Conservation (phyloP, 768 basidiomycete species). For the Hysterangium stoloniferum region DNA sequence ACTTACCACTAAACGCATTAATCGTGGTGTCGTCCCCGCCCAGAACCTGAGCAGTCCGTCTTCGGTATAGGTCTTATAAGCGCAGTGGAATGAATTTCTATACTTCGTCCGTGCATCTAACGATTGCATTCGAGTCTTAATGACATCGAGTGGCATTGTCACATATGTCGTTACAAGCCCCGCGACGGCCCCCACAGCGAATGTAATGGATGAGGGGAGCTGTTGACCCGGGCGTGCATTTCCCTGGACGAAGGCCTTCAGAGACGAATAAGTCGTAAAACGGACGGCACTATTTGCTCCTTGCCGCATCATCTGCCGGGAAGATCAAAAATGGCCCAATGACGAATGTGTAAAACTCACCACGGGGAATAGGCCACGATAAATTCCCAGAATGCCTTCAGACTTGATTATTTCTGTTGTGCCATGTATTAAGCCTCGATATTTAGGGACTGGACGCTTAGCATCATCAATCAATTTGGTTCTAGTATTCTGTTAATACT, state of each 20-base stretch:
- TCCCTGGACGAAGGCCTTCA: conserved; percentile 90
- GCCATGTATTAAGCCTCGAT: conserved; percentile 82
- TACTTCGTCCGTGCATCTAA: conserved; percentile 78
- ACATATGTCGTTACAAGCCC: conserved; percentile 93
- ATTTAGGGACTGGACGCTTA: conserved; percentile 76
- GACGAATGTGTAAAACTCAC: conserved; percentile 49
- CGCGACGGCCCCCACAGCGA: conserved; percentile 88
- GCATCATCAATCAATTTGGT: conserved; percentile 97
- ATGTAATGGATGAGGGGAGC: conserved; percentile 82
- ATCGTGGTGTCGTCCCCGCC: conserved; percentile 90
- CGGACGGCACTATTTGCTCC: conserved; percentile 95
- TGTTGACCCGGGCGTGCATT: conserved; percentile 75
- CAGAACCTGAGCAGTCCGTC: conserved; percentile 91
- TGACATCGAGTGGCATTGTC: conserved; percentile 83
- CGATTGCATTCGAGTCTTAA: conserved; percentile 98
- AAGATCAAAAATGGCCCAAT: not conserved
- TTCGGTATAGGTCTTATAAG: conserved; percentile 88
- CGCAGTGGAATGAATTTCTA: conserved; percentile 92
- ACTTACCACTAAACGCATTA: conserved; percentile 80
- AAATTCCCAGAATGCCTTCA: conserved; percentile 80
- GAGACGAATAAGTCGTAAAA: conserved; percentile 89
- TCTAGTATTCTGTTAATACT: conserved; percentile 34
- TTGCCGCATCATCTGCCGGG: conserved; percentile 85
- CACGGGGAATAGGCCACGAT: conserved; percentile 89
- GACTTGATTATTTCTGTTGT: conserved; percentile 70